Conservation (phyloP, 2,329 filamentous ascomycete species). For the Exophiala mesophila region DNA sequence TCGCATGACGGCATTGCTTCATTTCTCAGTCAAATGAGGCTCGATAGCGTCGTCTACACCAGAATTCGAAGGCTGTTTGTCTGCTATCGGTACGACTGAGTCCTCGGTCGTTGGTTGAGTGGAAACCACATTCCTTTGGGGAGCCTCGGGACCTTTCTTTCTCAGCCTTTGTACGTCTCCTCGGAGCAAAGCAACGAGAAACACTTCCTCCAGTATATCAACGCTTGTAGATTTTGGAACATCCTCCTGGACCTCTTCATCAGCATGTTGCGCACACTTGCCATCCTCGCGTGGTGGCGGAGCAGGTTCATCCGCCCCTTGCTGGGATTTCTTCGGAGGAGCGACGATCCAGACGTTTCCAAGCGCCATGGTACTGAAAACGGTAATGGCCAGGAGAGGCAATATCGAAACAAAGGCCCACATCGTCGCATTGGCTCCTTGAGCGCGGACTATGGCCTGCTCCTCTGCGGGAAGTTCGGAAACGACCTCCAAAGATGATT, state of each 20-base stretch:
- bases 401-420: conserved; percentile 61
- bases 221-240: background rate
- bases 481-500: conserved; percentile 37
- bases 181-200: conserved; percentile 13
- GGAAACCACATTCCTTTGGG: too few species aligned
- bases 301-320: conserved; percentile 3
- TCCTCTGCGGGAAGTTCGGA: conserved; percentile 31
- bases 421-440: conserved; percentile 55
- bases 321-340: conserved; percentile 1
- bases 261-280: conserved; percentile 13
- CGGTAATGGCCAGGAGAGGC: conserved; percentile 52
- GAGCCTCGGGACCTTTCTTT: conserved; percentile 3
- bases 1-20: too few species aligned
- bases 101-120: too few species aligned
- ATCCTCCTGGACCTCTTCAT: background rate
- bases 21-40: too few species aligned
- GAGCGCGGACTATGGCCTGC: conserved; percentile 38
- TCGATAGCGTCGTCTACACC: too few species aligned
- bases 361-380: conserved; percentile 42
- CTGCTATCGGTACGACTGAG: too few species aligned
- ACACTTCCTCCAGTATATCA: conserved; percentile 14
- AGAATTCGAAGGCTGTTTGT: too few species aligned
- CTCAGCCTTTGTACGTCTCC: conserved; percentile 16
- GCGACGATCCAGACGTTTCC: conserved; percentile 51
- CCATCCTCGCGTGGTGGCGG: conserved; percentile 8